phyloP scores from a whole-genome alignment of 2,329 filamentous ascomycete genomes.

The Alternaria atra region DNA sequence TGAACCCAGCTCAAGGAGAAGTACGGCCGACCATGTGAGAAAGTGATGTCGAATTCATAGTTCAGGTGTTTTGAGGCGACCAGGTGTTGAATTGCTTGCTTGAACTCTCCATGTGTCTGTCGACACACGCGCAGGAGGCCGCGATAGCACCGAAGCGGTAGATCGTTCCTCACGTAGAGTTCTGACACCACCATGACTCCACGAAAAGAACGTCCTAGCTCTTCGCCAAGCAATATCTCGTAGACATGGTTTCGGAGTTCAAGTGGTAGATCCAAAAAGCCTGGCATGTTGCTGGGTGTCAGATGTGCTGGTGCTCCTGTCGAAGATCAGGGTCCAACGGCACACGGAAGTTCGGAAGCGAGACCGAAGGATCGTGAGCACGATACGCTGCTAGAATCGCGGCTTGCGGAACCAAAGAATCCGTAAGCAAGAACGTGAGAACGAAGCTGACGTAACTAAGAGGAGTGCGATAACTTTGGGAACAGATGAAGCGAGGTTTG shows the following conservation, averaged over 20 bases:
- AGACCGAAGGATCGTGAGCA: constrained; percentile 9
- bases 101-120: constrained; percentile 38
- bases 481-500: constrained; percentile 7
- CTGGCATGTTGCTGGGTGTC: constrained; percentile 29
- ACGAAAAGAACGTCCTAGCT: constrained; percentile 32
- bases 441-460: background rate
- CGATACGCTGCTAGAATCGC: background rate
- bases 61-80: constrained; percentile 33
- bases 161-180: constrained; percentile 37
- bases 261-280: constrained; percentile 42
- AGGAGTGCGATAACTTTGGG: background rate
- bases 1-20: constrained; percentile 42
- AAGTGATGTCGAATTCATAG: constrained; percentile 40
- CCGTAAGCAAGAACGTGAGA: background rate
- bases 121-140: constrained; percentile 34
- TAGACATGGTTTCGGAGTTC: constrained; percentile 43
- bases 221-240: constrained; percentile 35
- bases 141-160: constrained; percentile 42
- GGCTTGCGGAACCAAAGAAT: constrained; percentile 4
- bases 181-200: constrained; percentile 43
- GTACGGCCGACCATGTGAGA: constrained; percentile 46
- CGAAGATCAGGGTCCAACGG: constrained; percentile 12
- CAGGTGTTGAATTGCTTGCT: constrained; percentile 39
- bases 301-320: constrained; percentile 19
- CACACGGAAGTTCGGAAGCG: constrained; percentile 24